Conservation (phyloP, 179 eudicot species). For the Corrigiola litoralis region DNA sequence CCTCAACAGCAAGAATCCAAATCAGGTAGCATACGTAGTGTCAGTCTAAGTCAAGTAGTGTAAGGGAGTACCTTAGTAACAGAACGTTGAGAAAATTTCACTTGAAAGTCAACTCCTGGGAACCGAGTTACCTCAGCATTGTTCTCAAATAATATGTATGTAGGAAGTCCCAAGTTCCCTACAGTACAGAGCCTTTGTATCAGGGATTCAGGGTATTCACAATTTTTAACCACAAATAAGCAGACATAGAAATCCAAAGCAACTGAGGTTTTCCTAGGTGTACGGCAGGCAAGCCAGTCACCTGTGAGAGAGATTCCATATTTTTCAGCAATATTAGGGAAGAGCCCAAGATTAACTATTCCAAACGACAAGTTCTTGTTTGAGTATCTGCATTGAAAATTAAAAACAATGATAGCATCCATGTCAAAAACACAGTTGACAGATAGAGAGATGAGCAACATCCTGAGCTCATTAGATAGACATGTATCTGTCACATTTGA, state of each 20-base stretch:
- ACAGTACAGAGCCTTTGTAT: slow-evolving; percentile 7
- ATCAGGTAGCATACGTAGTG: too few relatives aligned
- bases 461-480: not conserved
- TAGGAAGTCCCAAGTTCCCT: slow-evolving; percentile 69
- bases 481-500: too few relatives aligned
- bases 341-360: slow-evolving; percentile 86
- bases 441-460: not conserved
- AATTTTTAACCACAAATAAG: not conserved
- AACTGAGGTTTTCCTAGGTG: not conserved
- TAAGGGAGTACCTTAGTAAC: slow-evolving; percentile 60
- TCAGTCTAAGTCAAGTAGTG: not conserved
- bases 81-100: slow-evolving; percentile 42
- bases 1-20: too few relatives aligned
- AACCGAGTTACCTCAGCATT: slow-evolving; percentile 60
- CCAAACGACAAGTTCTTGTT: slow-evolving; percentile 81
- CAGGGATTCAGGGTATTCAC: slow-evolving; percentile 7
- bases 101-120: slow-evolving; percentile 55
- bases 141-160: slow-evolving; percentile 71
- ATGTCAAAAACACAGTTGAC: not conserved
- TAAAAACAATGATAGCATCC: slow-evolving; percentile 4
- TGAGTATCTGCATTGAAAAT: slow-evolving; percentile 53
- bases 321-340: slow-evolving; percentile 79
- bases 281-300: slow-evolving; percentile 3
- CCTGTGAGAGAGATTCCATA: slow-evolving; percentile 66
- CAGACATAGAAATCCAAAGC: not conserved